These are phyloP conservation scores for Trichoderma parareesei DNA, from an alignment of 495 filamentous ascomycete species.

Conservation along the genomic window DNA sequence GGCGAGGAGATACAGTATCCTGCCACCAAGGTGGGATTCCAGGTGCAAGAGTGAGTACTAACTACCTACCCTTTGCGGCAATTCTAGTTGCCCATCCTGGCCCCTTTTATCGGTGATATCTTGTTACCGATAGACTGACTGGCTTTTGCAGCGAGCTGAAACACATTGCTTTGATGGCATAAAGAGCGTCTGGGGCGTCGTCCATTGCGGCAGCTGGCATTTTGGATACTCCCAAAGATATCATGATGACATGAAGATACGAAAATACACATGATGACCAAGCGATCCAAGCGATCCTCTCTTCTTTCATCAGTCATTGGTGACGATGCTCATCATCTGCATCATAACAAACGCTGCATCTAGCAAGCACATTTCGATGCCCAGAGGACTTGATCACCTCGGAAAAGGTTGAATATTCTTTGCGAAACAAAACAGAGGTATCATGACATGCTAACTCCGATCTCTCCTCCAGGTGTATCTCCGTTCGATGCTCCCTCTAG, in stretches of 20 bases:
- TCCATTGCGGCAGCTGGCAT: neutral
- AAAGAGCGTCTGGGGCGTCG: neutral
- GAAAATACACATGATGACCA: neutral
- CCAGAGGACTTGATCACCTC: neutral
- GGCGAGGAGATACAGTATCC: constrained; percentile 34
- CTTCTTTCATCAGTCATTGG: neutral
- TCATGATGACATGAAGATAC: neutral
- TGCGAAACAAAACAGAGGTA: neutral
- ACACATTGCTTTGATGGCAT: constrained; percentile 36
- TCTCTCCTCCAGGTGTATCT: neutral
- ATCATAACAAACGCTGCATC: neutral
- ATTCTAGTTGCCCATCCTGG: neutral
- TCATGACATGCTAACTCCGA: neutral
- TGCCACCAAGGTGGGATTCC: constrained; percentile 39
- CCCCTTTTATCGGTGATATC: too few relatives aligned
- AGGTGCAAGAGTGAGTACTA: constrained; percentile 36
- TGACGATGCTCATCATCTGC: neutral
- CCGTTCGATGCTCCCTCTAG: neutral
- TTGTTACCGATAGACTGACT: constrained; percentile 4
- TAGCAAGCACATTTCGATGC: neutral
- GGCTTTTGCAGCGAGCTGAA: constrained; percentile 25
- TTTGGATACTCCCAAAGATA: neutral
- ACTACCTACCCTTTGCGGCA: neutral
- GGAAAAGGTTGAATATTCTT: neutral
- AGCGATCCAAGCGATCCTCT: neutral